phyloP scores from a whole-genome alignment of 768 basidiomycete species.

The Russula dissimulans region DNA sequence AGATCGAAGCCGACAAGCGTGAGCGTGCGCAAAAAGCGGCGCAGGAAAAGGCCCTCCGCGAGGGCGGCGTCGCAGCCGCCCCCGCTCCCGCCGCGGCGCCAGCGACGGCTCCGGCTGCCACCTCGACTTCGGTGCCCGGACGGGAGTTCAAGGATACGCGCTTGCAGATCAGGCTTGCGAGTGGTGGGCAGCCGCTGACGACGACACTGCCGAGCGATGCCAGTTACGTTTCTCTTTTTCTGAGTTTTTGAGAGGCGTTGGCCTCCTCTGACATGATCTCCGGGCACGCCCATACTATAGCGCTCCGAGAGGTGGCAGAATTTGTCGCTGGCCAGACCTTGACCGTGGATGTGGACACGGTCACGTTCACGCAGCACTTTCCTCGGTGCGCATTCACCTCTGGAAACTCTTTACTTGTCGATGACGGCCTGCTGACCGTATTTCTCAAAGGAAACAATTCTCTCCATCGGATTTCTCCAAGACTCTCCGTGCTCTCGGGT shows the following conservation, averaged over 20 bases:
- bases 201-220: conserved; percentile 74
- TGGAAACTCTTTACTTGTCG: too few species aligned
- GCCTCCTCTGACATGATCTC: neutral
- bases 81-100: conserved; percentile 26
- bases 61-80: conserved; percentile 48
- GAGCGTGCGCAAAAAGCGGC: conserved; percentile 83
- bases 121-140: conserved; percentile 38
- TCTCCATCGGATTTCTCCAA: conserved; percentile 63
- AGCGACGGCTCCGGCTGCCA: conserved; percentile 28
- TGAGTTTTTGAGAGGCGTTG: neutral
- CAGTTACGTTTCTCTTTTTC: conserved; percentile 37
- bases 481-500: conserved; percentile 71
- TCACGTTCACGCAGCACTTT: conserved; percentile 72
- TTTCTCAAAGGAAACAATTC: conserved; percentile 61
- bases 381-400: conserved; percentile 49
- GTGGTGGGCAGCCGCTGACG: conserved; percentile 72
- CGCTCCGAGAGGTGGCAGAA: conserved; percentile 79
- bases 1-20: conserved; percentile 91
- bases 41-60: conserved; percentile 83
- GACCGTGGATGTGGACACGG: conserved; percentile 63
- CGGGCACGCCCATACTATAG: conserved; percentile 30
- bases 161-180: conserved; percentile 80
- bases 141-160: conserved; percentile 83
- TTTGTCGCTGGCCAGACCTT: conserved; percentile 70
- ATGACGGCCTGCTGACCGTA: neutral